Conservation (phyloP, 2,329 filamentous ascomycete genomes). For the Coniochaeta hoffmannii region DNA sequence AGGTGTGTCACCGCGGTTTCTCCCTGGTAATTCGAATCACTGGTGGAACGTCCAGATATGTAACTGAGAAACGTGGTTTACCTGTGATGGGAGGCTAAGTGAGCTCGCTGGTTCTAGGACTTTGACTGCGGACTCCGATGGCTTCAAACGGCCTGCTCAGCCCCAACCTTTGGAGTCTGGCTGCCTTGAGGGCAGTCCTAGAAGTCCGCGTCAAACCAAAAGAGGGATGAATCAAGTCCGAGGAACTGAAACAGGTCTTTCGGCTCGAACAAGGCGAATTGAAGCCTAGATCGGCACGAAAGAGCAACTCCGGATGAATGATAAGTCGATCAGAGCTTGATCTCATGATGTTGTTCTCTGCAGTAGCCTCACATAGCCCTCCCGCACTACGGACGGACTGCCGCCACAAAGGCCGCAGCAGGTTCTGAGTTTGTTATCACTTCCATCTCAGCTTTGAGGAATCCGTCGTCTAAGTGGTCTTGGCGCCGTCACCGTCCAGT, state of each 20-base stretch:
- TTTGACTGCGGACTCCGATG: no score
- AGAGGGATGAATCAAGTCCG: not conserved
- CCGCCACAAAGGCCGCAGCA: not conserved
- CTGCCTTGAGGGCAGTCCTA: not conserved
- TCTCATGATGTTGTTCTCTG: not conserved
- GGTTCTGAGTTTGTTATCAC: not conserved
- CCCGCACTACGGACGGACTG: not conserved
- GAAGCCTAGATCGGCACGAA: not conserved
- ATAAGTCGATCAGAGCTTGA: not conserved
- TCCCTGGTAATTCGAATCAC: not conserved
- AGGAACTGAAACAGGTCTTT: not conserved
- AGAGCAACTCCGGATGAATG: not conserved
- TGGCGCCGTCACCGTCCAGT: not conserved
- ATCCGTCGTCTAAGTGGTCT: not conserved
- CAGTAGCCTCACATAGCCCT: not conserved
- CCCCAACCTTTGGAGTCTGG: not conserved
- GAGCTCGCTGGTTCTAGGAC: not conserved
- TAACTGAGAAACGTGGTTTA: not conserved
- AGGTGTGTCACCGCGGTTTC: not conserved
- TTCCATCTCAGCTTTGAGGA: not conserved
- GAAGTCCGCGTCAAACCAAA: not conserved
- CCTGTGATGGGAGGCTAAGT: not conserved
- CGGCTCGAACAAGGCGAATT: not conserved
- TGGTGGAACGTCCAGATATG: not conserved
- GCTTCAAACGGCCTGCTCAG: not conserved